Base-by-base conservation (phyloP, 2,329 filamentous ascomycete species). In the Aspergillus flavus region DNA sequence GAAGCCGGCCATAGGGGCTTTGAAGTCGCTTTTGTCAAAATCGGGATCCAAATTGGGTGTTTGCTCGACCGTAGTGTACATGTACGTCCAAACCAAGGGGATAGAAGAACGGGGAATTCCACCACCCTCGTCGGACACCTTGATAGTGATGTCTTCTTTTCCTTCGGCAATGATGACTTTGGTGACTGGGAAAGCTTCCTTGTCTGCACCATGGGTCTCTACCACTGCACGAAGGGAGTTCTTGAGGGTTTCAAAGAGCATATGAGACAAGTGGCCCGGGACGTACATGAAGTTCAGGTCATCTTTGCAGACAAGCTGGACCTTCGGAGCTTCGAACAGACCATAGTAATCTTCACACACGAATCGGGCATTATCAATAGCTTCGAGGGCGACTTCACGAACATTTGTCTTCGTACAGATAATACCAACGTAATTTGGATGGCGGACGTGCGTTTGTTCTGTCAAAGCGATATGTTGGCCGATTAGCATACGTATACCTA, bases 321-420 rank as follows among this genome's bases (percentile, higher is more conserved):
- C 91, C 79, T 96, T 96, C 61, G 95, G 95, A 10, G 95, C 94
- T 75, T 98, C 94, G 73, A 98, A 99, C 12, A 99, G 84, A 65
- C 95, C 95, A 76, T 98, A 99, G 80, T 98, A 94, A 76, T 98
- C 95, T 79, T 99, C 95, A 76, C 95, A 99, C 39, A 99, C 95
- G 74, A 98, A 99, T n/a, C 95, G 89, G 48, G 95, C 95, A 73
- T 99, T 99, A 75, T 98, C 95, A 73, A 99, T 98, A 64, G 95
- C 95, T 80, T 99, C 95, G 75, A 97, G 90, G 4, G 95, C 95
- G 56, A 99, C 87, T 71, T 99, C 95, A 63, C 89, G 89, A 45
- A 99, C 94, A 72, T 97, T 99, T 30, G 95, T 98, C 82, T 96
- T 97, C 64, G 95, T 99, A 83, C 95, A 99, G 75, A 99, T 99